phyloP scores from a whole-genome alignment of 2,329 filamentous ascomycete species.

The Fusarium succisae region DNA sequence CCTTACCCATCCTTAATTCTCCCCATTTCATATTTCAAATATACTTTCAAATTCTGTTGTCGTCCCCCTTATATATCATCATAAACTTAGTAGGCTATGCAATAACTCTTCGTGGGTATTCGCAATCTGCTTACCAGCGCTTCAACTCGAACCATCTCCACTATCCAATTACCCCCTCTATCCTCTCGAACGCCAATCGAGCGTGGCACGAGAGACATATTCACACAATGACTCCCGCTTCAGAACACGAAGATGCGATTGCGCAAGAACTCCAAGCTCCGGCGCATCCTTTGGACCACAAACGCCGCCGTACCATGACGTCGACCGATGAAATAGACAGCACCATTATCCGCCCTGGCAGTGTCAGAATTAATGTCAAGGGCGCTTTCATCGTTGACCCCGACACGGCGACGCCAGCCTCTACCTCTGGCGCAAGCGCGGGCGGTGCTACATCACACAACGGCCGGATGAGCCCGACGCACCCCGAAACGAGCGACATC shows the following conservation, averaged over 20 bases:
- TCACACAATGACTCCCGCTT: constrained; percentile 39
- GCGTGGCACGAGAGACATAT: background rate
- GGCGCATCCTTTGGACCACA: constrained; percentile 21
- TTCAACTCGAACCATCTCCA: constrained; percentile 28
- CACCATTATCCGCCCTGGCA: constrained; percentile 69
- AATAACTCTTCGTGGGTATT: constrained; percentile 1
- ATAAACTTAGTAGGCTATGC: background rate
- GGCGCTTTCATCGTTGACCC: constrained; percentile 97
- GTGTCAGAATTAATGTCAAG: constrained; percentile 94
- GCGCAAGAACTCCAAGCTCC: constrained; percentile 18
- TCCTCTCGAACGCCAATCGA: constrained; percentile 2
- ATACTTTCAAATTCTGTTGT: background rate
- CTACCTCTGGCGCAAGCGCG: constrained; percentile 43
- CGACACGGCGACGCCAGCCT: constrained; percentile 65
- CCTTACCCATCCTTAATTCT: background rate
- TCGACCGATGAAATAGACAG: constrained; percentile 67
- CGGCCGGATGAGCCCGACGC: constrained; percentile 58
- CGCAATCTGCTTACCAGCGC: constrained; percentile 8
- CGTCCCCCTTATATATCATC: background rate
- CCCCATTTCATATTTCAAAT: background rate
- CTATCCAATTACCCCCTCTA: constrained; percentile 13
- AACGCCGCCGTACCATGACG: constrained; percentile 50
- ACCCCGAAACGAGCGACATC: constrained; percentile 87
- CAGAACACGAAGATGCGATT: constrained; percentile 37
- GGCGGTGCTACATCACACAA: constrained; percentile 42